Base-by-base conservation (phyloP, 495 filamentous ascomycete species). In the Penicillium ochrochloron region DNA sequence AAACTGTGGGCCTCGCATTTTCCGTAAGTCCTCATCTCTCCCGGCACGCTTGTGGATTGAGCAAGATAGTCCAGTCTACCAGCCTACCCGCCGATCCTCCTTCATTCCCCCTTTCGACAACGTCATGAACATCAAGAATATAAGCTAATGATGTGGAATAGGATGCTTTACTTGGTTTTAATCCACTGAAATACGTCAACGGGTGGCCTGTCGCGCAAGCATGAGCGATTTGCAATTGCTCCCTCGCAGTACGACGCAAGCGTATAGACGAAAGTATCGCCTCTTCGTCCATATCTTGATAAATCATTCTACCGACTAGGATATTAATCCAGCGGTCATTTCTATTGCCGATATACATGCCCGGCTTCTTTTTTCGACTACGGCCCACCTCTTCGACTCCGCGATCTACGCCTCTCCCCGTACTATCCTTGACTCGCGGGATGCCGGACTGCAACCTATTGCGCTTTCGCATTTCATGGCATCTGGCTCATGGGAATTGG, bases 101-200 rank as follows among this genome's bases (percentile, higher is more conserved):
- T 68, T 62, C 48, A 64, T 60, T 64, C 23, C 37, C 58, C 57
- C 56, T 55, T 62, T 27, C 14, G 50, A 4, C 19, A 23, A 52
- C 51, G 42, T 44, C 34, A 27, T 52, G 23, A 52, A 11, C 31
- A 3, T n/a, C 57, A n/a, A 41, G n/a, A 21, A 55, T 52, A 50
- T 64, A 17, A n/a, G 60, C 69, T 75, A 65, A 74, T 67, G 55
- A 23, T 29, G 56, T 21, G 25, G 7, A 48, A 48, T 39, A 81
- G 76, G 77, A 82, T 50, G 80, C 80, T 15, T 67, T 75, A 59
- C 69, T 84, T 21, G 80, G 80, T 0, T 83, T 75, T 41, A 83
- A 75, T 56, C 70, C 73, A 34, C 64, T 84, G 19, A 63, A 67
- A 42, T 82, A 81, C 59, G 69, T 79, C 23, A 63, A 82, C 29